Conservation (phyloP, 1,284 basidiomycete species). For the Phellopilus nigrolimitatus region DNA sequence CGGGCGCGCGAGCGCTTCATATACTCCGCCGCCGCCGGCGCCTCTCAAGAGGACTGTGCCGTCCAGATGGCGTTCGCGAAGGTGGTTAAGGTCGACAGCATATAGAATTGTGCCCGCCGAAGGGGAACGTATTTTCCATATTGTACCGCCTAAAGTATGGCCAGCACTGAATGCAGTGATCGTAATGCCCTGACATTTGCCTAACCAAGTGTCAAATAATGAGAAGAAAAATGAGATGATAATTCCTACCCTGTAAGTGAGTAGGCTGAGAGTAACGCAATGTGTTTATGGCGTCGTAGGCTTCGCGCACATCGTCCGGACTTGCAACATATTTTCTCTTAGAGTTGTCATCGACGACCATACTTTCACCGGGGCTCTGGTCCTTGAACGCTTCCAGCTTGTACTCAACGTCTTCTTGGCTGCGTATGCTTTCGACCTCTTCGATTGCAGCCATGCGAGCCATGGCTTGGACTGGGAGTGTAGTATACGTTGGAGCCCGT, state of each 20-base stretch:
- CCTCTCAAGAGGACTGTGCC: constrained; percentile 83
- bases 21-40: constrained; percentile 63
- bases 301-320: constrained; percentile 84
- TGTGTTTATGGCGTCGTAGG: constrained; percentile 90
- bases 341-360: constrained; percentile 18
- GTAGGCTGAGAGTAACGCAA: constrained; percentile 94
- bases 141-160: constrained; percentile 93
- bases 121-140: constrained; percentile 98
- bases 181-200: constrained; percentile 86
- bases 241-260: constrained; percentile 78
- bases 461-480: constrained; percentile 95
- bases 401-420: constrained; percentile 66
- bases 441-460: constrained; percentile 85
- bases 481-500: constrained; percentile 91
- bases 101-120: constrained; percentile 95
- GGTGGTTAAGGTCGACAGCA: constrained; percentile 96
- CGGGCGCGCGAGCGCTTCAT: constrained; percentile 83
- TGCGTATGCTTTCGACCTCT: constrained; percentile 74
- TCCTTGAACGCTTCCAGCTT: constrained; percentile 26
- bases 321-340: constrained; percentile 68
- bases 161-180: constrained; percentile 96
- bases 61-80: constrained; percentile 93
- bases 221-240: constrained; percentile 14
- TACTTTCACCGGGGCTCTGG: constrained; percentile 28
- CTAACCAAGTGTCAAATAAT: constrained; percentile 36